A percentile compares a stretch with the other conserved stretches of the same genome.
These are phyloP conservation scores for Phytophthora sp. DNA, from an alignment of 352 stramenopile species.

Conservation along the genomic window DNA sequence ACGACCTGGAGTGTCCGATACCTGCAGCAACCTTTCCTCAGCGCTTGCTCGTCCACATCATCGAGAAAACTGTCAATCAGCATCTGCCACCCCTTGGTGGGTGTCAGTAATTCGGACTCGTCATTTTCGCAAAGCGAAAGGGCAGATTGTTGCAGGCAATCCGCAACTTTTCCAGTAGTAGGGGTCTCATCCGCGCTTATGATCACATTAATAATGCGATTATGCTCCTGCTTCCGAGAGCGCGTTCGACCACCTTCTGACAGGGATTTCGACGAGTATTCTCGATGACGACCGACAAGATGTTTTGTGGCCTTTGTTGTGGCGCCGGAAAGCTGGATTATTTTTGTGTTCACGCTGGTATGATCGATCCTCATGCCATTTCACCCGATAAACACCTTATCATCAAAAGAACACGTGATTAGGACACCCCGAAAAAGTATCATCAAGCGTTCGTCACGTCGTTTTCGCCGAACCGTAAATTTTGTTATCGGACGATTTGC, in stretches of 20 bases:
- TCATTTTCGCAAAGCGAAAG: background rate
- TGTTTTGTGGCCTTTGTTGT: constrained; percentile 15
- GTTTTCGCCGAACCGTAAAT: background rate
- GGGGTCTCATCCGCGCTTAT: background rate
- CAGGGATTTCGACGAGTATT: background rate
- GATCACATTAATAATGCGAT: no score
- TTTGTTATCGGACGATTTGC: background rate
- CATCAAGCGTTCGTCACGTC: constrained; percentile 1
- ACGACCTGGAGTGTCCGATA: background rate
- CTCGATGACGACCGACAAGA: background rate
- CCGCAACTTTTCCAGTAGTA: background rate
- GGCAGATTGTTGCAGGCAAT: background rate
- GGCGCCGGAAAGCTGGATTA: constrained; percentile 15
- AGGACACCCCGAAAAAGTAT: constrained; percentile 16
- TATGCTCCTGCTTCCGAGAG: background rate
- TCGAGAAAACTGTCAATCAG: background rate
- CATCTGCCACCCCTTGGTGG: no score
- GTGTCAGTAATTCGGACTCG: background rate
- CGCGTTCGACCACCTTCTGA: background rate
- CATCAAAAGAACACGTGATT: background rate
- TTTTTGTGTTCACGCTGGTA: constrained; percentile 6
- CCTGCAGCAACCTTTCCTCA: background rate
- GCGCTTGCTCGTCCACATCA: background rate
- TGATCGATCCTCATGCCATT: constrained; percentile 1
- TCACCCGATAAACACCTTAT: background rate